These are phyloP conservation scores for Pleomassaria siparia DNA, from an alignment of 2,329 filamentous ascomycete genomes.

Conservation along the genomic window DNA sequence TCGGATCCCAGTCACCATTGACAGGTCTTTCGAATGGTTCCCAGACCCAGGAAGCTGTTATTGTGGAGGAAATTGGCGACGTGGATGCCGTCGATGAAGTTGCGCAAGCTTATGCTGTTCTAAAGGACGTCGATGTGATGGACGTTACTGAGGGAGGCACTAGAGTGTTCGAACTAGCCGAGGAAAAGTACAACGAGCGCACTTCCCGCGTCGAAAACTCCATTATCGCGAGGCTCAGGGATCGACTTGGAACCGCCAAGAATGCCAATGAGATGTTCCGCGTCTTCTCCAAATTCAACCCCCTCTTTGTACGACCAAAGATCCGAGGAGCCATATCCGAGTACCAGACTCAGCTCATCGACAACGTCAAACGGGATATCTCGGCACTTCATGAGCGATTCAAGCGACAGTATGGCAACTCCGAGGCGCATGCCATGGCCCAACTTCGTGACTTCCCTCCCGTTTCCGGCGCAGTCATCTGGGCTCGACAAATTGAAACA, in stretches of 20 bases:
- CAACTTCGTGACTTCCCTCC: slow-evolving; percentile 94
- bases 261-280: slow-evolving; percentile 99
- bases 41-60: slow-evolving; percentile 53
- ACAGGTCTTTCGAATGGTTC: slow-evolving; percentile 41
- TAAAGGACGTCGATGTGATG: slow-evolving; percentile 93
- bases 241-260: slow-evolving; percentile 91
- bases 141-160: slow-evolving; percentile 91
- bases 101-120: slow-evolving; percentile 85
- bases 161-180: slow-evolving; percentile 86
- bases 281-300: slow-evolving; percentile 99
- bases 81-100: slow-evolving; percentile 97
- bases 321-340: slow-evolving; percentile 97
- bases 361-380: slow-evolving; percentile 97
- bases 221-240: slow-evolving; percentile 90
- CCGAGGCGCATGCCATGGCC: slow-evolving; percentile 96
- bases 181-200: slow-evolving; percentile 95
- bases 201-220: slow-evolving; percentile 98
- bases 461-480: slow-evolving; percentile 95
- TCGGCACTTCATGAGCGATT: slow-evolving; percentile 91
- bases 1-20: slow-evolving; percentile 64
- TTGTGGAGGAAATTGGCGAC: slow-evolving; percentile 93
- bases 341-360: slow-evolving; percentile 96
- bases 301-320: slow-evolving; percentile 96
- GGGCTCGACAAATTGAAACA: slow-evolving; percentile 94
- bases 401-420: slow-evolving; percentile 98